These are phyloP conservation scores for Talaromyces sp. DNA, from an alignment of 2,329 filamentous ascomycete genomes.

Conservation along the genomic window DNA sequence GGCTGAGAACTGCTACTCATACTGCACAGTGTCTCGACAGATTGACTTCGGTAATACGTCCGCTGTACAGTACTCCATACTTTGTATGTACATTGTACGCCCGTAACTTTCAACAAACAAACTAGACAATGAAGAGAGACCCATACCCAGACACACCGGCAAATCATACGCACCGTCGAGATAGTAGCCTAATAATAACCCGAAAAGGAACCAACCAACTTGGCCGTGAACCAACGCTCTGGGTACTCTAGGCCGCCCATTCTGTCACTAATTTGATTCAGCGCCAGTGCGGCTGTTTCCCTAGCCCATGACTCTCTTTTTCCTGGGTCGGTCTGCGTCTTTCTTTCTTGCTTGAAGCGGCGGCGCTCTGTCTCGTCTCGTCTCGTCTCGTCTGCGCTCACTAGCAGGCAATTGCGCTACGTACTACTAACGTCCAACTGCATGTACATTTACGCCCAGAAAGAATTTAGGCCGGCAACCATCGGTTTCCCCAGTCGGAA, in stretches of 20 bases:
- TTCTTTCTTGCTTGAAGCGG: not conserved
- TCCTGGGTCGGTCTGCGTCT: not conserved
- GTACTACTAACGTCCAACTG: not conserved
- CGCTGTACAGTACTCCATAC: not conserved
- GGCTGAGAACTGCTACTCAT: not conserved
- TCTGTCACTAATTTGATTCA: conserved; percentile 10
- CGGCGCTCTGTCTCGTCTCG: not conserved
- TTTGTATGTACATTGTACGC: not conserved
- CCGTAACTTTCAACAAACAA: not conserved
- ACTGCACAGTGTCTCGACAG: not conserved
- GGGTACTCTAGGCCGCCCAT: conserved; percentile 6
- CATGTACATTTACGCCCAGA: conserved; percentile 11
- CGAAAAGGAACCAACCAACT: conserved; percentile 2
- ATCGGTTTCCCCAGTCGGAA: conserved; percentile 1
- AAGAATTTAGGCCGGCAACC: conserved; percentile 8
- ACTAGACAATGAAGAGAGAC: not conserved
- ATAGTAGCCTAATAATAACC: not conserved
- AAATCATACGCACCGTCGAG: not conserved
- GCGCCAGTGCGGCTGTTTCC: conserved; percentile 9
- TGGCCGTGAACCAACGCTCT: conserved; percentile 8
- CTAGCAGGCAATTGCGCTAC: not conserved
- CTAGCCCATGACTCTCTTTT: not conserved
- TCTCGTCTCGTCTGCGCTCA: not conserved
- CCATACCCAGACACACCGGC: not conserved
- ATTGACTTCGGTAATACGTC: not conserved